A percentile compares a stretch with the other conserved stretches of the same genome.
These are phyloP conservation scores for Phoma herbarum DNA, from an alignment of 2,329 filamentous ascomycete genomes.

Conservation along the genomic window DNA sequence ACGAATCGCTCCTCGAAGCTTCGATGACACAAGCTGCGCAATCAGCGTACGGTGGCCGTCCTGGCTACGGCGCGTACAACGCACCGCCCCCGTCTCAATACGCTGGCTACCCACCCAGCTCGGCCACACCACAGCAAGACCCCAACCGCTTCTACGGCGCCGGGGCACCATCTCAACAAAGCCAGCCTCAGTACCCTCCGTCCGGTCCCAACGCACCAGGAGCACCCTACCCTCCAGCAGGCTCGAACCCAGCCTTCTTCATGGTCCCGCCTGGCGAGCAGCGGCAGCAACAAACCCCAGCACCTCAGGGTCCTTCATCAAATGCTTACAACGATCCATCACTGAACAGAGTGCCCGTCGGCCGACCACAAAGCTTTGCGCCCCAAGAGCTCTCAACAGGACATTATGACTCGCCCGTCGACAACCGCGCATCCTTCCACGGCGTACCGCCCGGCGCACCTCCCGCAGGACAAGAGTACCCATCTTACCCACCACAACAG, in stretches of 20 bases:
- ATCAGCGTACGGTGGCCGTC: conserved; percentile 76
- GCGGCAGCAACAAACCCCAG: conserved; percentile 42
- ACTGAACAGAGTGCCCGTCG: conserved; percentile 45
- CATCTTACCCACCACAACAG: conserved; percentile 30
- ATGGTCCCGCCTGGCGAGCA: conserved; percentile 47
- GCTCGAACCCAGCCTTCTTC: conserved; percentile 51
- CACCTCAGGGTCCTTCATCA: conserved; percentile 38
- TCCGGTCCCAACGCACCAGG: conserved; percentile 45
- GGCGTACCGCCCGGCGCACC: conserved; percentile 37
- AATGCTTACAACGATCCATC: conserved; percentile 53
- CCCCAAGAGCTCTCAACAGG: conserved; percentile 60
- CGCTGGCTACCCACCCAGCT: conserved; percentile 45
- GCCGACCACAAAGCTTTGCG: conserved; percentile 49
- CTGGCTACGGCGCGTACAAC: conserved; percentile 44
- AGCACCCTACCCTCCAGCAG: conserved; percentile 51
- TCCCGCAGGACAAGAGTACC: conserved; percentile 40
- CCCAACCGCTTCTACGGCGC: conserved; percentile 42
- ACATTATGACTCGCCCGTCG: conserved; percentile 58
- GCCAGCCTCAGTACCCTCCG: conserved; percentile 49
- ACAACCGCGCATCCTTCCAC: conserved; percentile 54
- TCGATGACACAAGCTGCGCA: conserved; percentile 96
- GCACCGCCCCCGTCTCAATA: conserved; percentile 44
- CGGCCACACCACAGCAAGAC: conserved; percentile 45
- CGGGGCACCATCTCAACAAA: conserved; percentile 44
- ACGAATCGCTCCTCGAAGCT: conserved; percentile 92